These are phyloP conservation scores for Rhododendron mucronatum DNA, from an alignment of 148 eudicot genomes.

Conservation along the genomic window DNA sequence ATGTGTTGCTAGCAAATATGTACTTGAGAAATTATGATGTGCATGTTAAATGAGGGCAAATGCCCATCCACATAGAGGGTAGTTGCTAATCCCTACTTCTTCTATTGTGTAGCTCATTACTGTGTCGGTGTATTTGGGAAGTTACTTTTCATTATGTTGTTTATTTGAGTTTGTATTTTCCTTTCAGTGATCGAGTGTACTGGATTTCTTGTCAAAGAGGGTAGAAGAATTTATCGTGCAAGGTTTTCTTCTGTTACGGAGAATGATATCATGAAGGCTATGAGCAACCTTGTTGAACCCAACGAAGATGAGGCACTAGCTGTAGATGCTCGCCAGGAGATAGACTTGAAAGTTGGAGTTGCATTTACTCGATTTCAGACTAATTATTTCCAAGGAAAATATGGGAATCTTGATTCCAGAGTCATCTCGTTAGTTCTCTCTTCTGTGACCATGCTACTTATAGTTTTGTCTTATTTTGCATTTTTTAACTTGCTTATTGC, in stretches of 20 bases:
- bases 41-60: not conserved
- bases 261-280: conserved; percentile 73
- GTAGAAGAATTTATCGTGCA: conserved; percentile 68
- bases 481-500: not conserved
- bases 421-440: conserved; percentile 84
- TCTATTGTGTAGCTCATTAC: not conserved
- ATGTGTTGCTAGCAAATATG: not conserved
- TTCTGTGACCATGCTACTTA: conserved; percentile 19
- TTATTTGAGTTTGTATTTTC: conserved; percentile 9
- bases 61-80: not conserved
- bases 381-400: conserved; percentile 86
- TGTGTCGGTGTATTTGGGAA: not conserved
- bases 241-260: conserved; percentile 90
- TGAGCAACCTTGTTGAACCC: conserved; percentile 78
- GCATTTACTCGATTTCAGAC: conserved; percentile 94
- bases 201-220: conserved; percentile 55
- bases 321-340: conserved; percentile 98
- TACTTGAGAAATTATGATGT: not conserved
- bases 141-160: not conserved
- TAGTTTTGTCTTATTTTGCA: conserved; percentile 6
- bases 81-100: not conserved
- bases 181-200: conserved; percentile 81
- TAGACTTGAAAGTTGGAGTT: conserved; percentile 98
- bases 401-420: conserved; percentile 92
- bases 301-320: conserved; percentile 85